Base-by-base conservation (phyloP, 2,329 filamentous ascomycete species). In the Dothideomycetes sp. region DNA sequence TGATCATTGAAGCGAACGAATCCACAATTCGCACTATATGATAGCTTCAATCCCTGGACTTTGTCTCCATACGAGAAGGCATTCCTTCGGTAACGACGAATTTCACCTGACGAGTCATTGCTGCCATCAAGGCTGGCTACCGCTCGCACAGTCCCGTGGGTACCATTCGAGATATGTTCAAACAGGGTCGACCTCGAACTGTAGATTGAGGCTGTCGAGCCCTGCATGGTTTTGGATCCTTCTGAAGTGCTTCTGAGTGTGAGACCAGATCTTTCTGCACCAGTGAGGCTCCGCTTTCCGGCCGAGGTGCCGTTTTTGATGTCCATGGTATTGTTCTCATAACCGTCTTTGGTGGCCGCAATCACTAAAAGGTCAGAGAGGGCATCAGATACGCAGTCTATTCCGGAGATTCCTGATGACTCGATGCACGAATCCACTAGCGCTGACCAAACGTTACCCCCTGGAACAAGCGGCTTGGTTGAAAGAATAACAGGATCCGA, bases 91-190 rank as follows among this genome's bases (percentile, higher is more conserved):
- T 31, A 15, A 37, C 36, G 9, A 37, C 22, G 36, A 3, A 9
- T 14, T 31, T 12, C 27, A 9, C 17, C 9, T 4, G 9, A 29
- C 2, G 7, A 8, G 2, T n/a, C 5, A n/a, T 37, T n/a, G 16
- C 12, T 14, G 14, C 8, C 8, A 8, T 30, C 15, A 31, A 19
- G 17, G 10, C 27, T 37, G 3, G 8, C 16, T 14, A 37, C 9
- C 27, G 36, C 10, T 19, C 36, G 36, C 11, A 37, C 16, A 19
- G 5, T 37, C n/a, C 36, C 27, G 16, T 37, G 22, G 4, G 36
- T 37, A 37, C 16, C 27, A 10, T 37, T 37, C 12, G 36, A 37
- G 15, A 19, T 37, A 15, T 37, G 36, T 31, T 37, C 22, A 37
- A 31, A 37, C 16, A 37, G 17, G 11, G 36, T 31, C 12, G 27